A percentile compares a stretch with the other conserved stretches of the same genome.
These are phyloP conservation scores for Hypoxylon trugodes DNA, from an alignment of 495 filamentous ascomycete genomes.

Conservation along the genomic window DNA sequence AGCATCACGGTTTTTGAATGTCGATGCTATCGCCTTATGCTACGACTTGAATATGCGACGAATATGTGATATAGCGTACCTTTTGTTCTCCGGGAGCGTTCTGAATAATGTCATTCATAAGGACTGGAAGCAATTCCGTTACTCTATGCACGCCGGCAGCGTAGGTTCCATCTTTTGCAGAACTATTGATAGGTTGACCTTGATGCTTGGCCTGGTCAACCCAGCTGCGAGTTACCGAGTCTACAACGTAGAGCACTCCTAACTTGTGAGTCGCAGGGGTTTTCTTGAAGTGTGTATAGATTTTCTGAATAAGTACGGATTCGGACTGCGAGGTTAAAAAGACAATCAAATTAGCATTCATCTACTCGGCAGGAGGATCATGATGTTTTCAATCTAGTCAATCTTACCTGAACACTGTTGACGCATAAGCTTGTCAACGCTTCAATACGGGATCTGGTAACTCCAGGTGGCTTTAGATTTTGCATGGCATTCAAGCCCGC, in stretches of 20 bases:
- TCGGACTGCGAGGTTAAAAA: constrained; percentile 73
- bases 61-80: constrained; percentile 73
- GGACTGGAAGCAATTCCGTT: constrained; percentile 86
- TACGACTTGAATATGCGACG: constrained; percentile 44
- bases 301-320: constrained; percentile 92
- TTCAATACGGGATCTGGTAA: constrained; percentile 88
- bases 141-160: constrained; percentile 96
- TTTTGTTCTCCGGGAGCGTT: constrained; percentile 94
- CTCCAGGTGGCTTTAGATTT: constrained; percentile 87
- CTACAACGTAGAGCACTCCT: constrained; percentile 99
- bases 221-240: constrained; percentile 99
- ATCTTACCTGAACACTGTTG: constrained; percentile 90
- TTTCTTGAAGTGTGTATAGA: constrained; percentile 97
- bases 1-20: constrained; percentile 34
- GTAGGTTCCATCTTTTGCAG: constrained; percentile 87
- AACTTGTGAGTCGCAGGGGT: constrained; percentile 94
- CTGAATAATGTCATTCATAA: constrained; percentile 96
- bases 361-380: neutral
- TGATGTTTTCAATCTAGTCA: constrained; percentile 25
- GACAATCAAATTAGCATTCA: constrained; percentile 45
- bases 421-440: constrained; percentile 86
- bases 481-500: constrained; percentile 90
- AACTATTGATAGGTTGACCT: constrained; percentile 78
- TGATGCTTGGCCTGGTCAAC: constrained; percentile 90
- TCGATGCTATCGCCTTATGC: constrained; percentile 44